These are phyloP conservation scores for Sporothrix luriei DNA, from an alignment of 2,329 filamentous ascomycete genomes.

Conservation along the genomic window DNA sequence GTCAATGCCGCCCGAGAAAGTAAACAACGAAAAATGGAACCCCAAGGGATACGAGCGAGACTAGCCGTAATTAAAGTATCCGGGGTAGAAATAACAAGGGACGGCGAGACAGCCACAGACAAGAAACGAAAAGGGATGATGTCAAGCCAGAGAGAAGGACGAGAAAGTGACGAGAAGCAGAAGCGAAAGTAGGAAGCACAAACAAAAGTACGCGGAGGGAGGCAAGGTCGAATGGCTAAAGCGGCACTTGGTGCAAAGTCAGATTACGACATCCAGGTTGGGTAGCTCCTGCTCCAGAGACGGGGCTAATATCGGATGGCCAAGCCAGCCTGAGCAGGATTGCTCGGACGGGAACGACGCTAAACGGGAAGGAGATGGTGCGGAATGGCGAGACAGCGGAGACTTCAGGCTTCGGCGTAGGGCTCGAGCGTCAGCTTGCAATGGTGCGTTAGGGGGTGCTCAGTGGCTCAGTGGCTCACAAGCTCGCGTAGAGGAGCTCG, in stretches of 20 bases:
- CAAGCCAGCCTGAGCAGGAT: neutral
- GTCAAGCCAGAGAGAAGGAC: slow-evolving; percentile 1
- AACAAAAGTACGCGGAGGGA: neutral
- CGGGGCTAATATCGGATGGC: neutral
- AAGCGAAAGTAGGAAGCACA: slow-evolving; percentile 16
- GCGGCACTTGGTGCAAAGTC: neutral
- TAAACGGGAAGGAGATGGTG: slow-evolving; percentile 15
- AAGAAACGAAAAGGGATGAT: slow-evolving; percentile 4
- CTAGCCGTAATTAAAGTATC: slow-evolving; percentile 18
- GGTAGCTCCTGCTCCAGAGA: slow-evolving; percentile 16
- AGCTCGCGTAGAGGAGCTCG: neutral
- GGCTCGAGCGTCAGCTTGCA: neutral
- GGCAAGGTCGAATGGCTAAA: slow-evolving; percentile 14
- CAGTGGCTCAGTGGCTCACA: neutral
- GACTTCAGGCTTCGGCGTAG: neutral
- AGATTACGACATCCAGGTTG: slow-evolving; percentile 21
- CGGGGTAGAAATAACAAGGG: neutral
- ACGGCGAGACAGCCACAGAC: neutral
- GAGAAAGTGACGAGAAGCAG: neutral
- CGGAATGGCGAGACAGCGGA: neutral
- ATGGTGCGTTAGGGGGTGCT: neutral
- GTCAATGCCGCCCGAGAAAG: neutral
- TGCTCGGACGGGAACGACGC: slow-evolving; percentile 9
- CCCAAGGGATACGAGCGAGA: slow-evolving; percentile 10
- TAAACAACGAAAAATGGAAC: slow-evolving; percentile 9